Evolutionary conservation across 106 monocot genomes (phyloP).

Genomic region (Xerophyta viscosa): DNA sequence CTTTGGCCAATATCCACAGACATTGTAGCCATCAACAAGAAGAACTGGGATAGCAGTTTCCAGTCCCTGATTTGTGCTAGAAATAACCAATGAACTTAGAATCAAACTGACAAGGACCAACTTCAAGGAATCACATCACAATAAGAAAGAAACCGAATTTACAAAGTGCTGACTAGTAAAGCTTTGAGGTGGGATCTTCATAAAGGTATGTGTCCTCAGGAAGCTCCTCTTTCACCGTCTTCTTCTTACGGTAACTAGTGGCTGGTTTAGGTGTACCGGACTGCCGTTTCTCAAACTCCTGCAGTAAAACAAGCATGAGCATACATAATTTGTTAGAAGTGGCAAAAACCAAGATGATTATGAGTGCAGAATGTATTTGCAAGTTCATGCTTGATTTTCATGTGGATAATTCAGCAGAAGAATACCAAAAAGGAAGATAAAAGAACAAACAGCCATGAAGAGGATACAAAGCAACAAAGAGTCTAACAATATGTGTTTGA

Average conservation of each 20-base stretch:
- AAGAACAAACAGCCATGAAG: too few relatives aligned
- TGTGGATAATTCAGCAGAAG: too few relatives aligned
- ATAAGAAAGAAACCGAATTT: slow-evolving; percentile 4
- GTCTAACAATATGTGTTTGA: too few relatives aligned
- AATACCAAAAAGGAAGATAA: too few relatives aligned
- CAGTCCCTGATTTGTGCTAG: slow-evolving; percentile 69
- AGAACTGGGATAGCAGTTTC: slow-evolving; percentile 75
- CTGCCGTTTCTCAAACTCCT: slow-evolving; percentile 68
- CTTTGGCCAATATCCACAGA: slow-evolving; percentile 95
- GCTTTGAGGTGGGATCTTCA: slow-evolving; percentile 53
- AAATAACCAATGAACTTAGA: slow-evolving; percentile 24
- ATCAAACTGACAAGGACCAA: not conserved
- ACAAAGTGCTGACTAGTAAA: slow-evolving; percentile 55
- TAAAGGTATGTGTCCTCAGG: slow-evolving; percentile 65
- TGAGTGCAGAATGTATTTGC: too few relatives aligned
- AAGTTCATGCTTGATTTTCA: too few relatives aligned
- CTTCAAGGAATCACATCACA: too few relatives aligned
- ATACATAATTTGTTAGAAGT: not conserved
- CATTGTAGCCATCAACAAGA: slow-evolving; percentile 94
- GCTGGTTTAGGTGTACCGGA: slow-evolving; percentile 48
- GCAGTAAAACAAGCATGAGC: not conserved
- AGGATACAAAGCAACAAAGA: too few relatives aligned
- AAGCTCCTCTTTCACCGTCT: slow-evolving; percentile 64
- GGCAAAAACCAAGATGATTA: too few relatives aligned
- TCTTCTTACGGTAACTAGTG: slow-evolving; percentile 92